A percentile compares a stretch with the other conserved stretches of the same genome.
Evolutionary conservation across 768 basidiomycete genomes (phyloP).

Genomic region (Pisolithus sp.): DNA sequence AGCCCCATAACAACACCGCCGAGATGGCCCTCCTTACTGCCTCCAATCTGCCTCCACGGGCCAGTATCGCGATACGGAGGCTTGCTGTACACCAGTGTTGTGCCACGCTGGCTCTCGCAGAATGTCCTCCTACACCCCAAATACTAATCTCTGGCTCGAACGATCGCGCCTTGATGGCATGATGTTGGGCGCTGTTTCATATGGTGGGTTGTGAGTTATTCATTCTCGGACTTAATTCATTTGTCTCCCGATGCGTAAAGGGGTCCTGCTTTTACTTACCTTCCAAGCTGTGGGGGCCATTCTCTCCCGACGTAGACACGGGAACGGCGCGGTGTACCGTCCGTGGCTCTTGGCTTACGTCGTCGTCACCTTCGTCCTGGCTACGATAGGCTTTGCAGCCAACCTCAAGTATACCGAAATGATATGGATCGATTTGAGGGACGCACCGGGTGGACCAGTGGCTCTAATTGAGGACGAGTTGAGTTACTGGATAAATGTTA

Average conservation of each 20-base stretch:
- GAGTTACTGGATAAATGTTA: constrained; percentile 13
- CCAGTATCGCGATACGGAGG: no score
- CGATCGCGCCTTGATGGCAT: constrained; percentile 21
- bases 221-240: background rate
- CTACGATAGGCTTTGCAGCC: constrained; percentile 18
- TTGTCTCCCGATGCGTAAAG: constrained; percentile 2
- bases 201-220: constrained; percentile 8
- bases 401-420: constrained; percentile 24
- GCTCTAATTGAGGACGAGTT: constrained; percentile 11
- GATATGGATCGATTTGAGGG: constrained; percentile 29
- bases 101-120: background rate
- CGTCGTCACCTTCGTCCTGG: constrained; percentile 21
- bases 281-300: constrained; percentile 11
- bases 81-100: no score
- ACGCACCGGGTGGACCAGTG: constrained; percentile 6
- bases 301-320: background rate
- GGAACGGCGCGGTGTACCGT: constrained; percentile 1
- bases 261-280: constrained; percentile 18
- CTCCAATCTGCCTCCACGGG: no score
- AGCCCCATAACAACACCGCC: no score
- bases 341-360: constrained; percentile 16
- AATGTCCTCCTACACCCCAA: constrained; percentile 14
- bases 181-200: constrained; percentile 14
- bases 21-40: no score
- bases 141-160: constrained; percentile 23